Base-by-base conservation (phyloP, 768 basidiomycete species). In the Russula olivacea region DNA sequence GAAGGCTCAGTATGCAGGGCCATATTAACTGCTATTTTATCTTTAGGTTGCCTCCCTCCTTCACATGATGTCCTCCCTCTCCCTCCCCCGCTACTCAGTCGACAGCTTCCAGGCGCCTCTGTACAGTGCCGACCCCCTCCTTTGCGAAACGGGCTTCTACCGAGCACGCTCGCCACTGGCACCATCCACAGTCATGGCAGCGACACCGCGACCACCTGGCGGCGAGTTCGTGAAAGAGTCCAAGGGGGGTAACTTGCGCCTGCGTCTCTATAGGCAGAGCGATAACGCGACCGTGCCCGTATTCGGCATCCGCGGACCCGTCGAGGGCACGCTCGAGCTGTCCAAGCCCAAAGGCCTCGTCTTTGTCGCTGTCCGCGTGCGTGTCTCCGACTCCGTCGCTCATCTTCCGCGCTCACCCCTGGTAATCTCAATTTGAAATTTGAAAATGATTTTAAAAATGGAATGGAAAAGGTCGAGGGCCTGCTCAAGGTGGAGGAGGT, bases 401-500 rank as follows among this genome's bases (percentile, higher is more conserved):
- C 10, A 30, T 30, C 48, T 9, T 9, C 5, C 48, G 48, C 48
- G 21, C 48, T 28, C 15, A 7, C 15, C 23, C 12, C 5, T 32
- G 8, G 32, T 11, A 10, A 8, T 51, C 23, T 36, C 30, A 9
- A 21, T 38, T 49, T 36, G 5, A 32, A 25, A 40, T 40, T 19
- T n/a, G 28, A 1, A 9, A 32, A 8, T 30, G 12, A 25, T n/a
- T 7, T n/a, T 5, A 43, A 52, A 32, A 3, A 57, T 40, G 38
- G 38, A 47, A 32, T 47, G 34, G 28, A 43, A 21, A 34, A 74
- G 74, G 55, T 73, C 55, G 70, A 71, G 25, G 74, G 74, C 0
- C 47, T 25, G 19, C 65, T 74, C 28, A 67, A 67, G 55, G 61
- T 73, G 21, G 64, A 71, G 47, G 74, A 73, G 50, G 40, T 71